Evolutionary conservation across 208 protist genomes (phyloP).

Genomic region (Leishmania lainsoni): DNA sequence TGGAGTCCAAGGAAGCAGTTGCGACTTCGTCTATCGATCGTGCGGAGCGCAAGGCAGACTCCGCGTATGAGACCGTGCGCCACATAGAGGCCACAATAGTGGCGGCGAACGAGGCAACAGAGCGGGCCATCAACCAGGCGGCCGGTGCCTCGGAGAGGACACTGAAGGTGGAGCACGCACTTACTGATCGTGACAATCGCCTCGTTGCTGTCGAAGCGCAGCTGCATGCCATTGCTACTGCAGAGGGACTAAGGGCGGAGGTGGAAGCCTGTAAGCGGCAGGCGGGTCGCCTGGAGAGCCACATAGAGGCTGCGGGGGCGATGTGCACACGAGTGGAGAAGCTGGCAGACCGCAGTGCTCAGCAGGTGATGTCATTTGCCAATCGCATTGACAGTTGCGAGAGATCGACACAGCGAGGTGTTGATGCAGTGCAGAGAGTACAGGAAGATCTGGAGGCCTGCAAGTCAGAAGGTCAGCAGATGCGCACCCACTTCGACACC

Average conservation of each 20-base stretch:
- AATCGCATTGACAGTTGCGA: slow-evolving; percentile 42
- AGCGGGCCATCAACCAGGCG: slow-evolving; percentile 36
- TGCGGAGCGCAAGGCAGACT: slow-evolving; percentile 72
- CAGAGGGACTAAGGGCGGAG: slow-evolving; percentile 62
- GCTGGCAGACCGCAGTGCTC: slow-evolving; percentile 37
- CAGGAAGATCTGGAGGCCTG: slow-evolving; percentile 35
- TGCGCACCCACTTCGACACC: background rate
- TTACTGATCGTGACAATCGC: slow-evolving; percentile 67
- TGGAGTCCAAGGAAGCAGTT: slow-evolving; percentile 66
- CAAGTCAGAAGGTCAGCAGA: slow-evolving; percentile 22
- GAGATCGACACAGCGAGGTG: slow-evolving; percentile 22
- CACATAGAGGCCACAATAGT: slow-evolving; percentile 43
- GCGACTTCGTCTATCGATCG: slow-evolving; percentile 57
- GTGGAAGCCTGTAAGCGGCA: slow-evolving; percentile 68
- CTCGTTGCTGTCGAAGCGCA: slow-evolving; percentile 62
- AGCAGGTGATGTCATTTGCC: slow-evolving; percentile 27
- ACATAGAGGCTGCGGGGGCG: slow-evolving; percentile 50
- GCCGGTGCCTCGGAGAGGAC: slow-evolving; percentile 50
- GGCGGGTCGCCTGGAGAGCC: slow-evolving; percentile 58
- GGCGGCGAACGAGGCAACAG: slow-evolving; percentile 42
- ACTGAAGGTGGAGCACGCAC: slow-evolving; percentile 57
- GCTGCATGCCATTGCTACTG: slow-evolving; percentile 47
- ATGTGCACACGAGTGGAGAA: slow-evolving; percentile 56
- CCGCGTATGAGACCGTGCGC: slow-evolving; percentile 44
- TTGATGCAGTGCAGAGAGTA: slow-evolving; percentile 18